phyloP scores from a whole-genome alignment of 768 basidiomycete species.

The Tylopilus cervinicoccineus region DNA sequence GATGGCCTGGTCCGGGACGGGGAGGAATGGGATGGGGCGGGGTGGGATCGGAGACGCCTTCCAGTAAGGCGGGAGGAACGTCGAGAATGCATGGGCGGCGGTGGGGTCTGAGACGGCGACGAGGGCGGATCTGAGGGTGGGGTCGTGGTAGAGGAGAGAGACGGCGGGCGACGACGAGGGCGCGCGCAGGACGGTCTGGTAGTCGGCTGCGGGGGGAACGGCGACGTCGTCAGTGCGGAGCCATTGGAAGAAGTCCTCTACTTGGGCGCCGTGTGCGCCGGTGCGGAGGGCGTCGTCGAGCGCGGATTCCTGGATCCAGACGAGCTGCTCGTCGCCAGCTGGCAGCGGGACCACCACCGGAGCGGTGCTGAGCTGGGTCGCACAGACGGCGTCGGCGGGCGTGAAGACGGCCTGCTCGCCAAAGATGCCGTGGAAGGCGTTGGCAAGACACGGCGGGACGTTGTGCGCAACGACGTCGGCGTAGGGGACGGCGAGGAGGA shows the following conservation, averaged over 20 bases:
- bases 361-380: slow-evolving; percentile 8
- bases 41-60: slow-evolving; percentile 61
- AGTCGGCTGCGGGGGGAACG: slow-evolving; percentile 2
- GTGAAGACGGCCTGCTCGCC: slow-evolving; percentile 49
- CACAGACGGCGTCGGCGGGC: slow-evolving; percentile 39
- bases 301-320: slow-evolving; percentile 58
- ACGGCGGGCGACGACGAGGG: slow-evolving; percentile 9
- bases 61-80: slow-evolving; percentile 68
- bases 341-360: slow-evolving; percentile 20
- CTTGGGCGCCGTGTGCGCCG: slow-evolving; percentile 29
- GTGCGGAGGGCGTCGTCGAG: slow-evolving; percentile 44
- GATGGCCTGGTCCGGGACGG: slow-evolving; percentile 55
- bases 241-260: slow-evolving; percentile 36
- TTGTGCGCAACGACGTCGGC: slow-evolving; percentile 12
- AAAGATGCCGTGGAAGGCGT: slow-evolving; percentile 54
- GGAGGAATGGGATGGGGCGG: slow-evolving; percentile 42
- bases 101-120: slow-evolving; percentile 41
- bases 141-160: slow-evolving; percentile 41
- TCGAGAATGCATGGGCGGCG: slow-evolving; percentile 48
- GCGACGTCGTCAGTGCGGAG: slow-evolving; percentile 20
- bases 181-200: slow-evolving; percentile 20
- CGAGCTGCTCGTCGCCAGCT: slow-evolving; percentile 38
- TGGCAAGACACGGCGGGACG: slow-evolving; percentile 40
- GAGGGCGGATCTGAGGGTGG: slow-evolving; percentile 39
- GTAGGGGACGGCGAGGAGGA: slow-evolving; percentile 23